Percentiles rank a stretch among this genome's conserved stretches.
Evolutionary conservation across 768 basidiomycete species (phyloP).

Genomic region (Sporobolomyces pararoseus): DNA sequence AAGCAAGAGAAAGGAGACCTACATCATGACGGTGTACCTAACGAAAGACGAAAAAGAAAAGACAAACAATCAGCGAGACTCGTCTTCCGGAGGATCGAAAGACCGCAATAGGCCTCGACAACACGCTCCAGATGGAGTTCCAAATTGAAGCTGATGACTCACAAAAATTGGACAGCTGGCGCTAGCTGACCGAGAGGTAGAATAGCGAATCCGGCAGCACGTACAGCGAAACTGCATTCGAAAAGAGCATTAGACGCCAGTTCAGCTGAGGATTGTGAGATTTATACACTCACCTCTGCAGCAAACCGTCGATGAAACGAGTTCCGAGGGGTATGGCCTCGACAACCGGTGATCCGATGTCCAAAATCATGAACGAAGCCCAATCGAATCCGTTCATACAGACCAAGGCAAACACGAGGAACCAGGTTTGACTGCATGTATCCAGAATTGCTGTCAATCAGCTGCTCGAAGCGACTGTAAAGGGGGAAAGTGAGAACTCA

Average conservation of each 20-base stretch:
- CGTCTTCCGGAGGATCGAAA: too few species aligned
- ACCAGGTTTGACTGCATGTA: constrained; percentile 26
- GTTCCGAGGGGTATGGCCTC: constrained; percentile 66
- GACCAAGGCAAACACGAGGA: constrained; percentile 40
- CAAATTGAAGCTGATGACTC: too few species aligned
- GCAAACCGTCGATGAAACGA: constrained; percentile 66
- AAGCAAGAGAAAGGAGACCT: background rate
- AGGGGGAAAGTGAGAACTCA: background rate
- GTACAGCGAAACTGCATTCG: constrained; percentile 56
- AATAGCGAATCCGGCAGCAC: constrained; percentile 79
- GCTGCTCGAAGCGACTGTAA: background rate
- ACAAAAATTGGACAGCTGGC: constrained; percentile 66
- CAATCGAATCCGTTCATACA: constrained; percentile 61
- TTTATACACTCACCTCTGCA: constrained; percentile 59
- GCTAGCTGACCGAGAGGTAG: constrained; percentile 68
- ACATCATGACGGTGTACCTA: constrained; percentile 8
- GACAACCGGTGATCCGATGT: constrained; percentile 72
- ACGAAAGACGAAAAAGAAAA: background rate
- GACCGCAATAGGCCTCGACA: too few species aligned
- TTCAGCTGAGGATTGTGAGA: too few species aligned
- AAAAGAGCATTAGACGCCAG: too few species aligned
- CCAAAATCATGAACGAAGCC: constrained; percentile 82
- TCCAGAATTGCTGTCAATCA: background rate
- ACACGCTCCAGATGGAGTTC: too few species aligned
- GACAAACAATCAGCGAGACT: background rate